phyloP scores from a whole-genome alignment of 495 filamentous ascomycete genomes.

The Xylaria intraflava region DNA sequence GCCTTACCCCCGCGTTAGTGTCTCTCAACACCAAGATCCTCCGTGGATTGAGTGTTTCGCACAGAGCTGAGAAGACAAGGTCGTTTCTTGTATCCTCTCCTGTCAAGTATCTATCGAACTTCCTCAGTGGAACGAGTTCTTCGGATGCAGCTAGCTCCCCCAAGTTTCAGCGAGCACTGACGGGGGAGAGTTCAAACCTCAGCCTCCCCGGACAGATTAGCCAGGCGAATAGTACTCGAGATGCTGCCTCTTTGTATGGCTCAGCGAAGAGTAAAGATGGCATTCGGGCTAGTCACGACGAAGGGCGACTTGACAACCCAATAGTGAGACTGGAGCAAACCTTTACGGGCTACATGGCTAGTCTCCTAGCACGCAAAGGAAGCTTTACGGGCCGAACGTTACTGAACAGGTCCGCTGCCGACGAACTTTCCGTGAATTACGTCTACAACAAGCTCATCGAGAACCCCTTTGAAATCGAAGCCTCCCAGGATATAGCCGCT shows the following conservation, averaged over 20 bases:
- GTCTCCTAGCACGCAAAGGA: conserved; percentile 75
- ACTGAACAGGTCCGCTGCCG: conserved; percentile 60
- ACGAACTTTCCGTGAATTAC: conserved; percentile 77
- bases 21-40: conserved; percentile 68
- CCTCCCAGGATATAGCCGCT: conserved; percentile 67
- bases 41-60: conserved; percentile 57
- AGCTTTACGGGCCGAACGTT: conserved; percentile 74
- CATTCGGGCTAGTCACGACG: conserved; percentile 37
- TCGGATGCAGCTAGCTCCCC: conserved; percentile 44
- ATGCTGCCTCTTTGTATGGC: conserved; percentile 37
- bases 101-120: conserved; percentile 81
- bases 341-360: conserved; percentile 75
- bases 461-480: conserved; percentile 65
- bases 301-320: conserved; percentile 45
- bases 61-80: conserved; percentile 53
- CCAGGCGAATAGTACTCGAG: conserved; percentile 38
- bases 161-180: conserved; percentile 35
- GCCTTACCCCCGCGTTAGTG: conserved; percentile 56
- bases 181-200: conserved; percentile 27
- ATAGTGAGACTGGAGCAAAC: conserved; percentile 75
- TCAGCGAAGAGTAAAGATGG: conserved; percentile 45
- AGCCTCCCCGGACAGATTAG: conserved; percentile 27
- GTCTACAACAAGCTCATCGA: conserved; percentile 86
- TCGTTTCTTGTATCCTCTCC: conserved; percentile 73
- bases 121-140: conserved; percentile 32